phyloP scores from a whole-genome alignment of 305 asterid species.

The Solanum hybrid region DNA sequence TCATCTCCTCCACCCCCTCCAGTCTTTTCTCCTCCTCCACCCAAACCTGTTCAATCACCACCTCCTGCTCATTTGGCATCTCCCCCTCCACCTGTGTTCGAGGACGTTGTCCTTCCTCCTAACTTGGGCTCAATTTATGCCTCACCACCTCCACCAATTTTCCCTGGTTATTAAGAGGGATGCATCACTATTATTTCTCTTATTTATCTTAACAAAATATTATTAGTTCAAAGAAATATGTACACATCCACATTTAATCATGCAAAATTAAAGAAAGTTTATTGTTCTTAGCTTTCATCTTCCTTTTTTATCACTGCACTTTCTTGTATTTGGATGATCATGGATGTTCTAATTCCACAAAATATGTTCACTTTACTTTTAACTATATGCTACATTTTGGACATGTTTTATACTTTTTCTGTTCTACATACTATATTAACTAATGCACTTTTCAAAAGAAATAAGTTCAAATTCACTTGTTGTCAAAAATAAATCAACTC shows the following conservation, averaged over 20 bases:
- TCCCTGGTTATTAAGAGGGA: conserved; percentile 6
- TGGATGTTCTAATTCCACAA: neutral
- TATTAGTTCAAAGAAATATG: neutral
- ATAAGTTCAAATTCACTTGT: neutral
- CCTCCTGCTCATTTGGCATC: neutral
- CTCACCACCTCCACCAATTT: conserved; percentile 13
- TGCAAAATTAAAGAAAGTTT: neutral
- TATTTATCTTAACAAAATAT: neutral
- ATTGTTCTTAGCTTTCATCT: neutral
- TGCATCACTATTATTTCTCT: neutral
- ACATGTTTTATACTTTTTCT: neutral
- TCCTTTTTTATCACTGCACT: neutral
- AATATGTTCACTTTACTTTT: neutral
- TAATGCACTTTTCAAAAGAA: neutral
- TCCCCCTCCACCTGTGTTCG: conserved; percentile 11
- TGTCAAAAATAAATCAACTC: neutral
- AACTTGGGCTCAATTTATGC: conserved; percentile 5
- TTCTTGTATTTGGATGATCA: neutral
- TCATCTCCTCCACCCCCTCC: neutral
- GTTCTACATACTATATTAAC: neutral
- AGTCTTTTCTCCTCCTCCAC: conserved; percentile 1
- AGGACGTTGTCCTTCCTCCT: conserved; percentile 8
- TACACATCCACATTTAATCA: neutral
- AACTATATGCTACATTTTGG: neutral
- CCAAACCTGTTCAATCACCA: neutral